Conservation (phyloP, 306 rosid species). For the Fagus sylvatica region DNA sequence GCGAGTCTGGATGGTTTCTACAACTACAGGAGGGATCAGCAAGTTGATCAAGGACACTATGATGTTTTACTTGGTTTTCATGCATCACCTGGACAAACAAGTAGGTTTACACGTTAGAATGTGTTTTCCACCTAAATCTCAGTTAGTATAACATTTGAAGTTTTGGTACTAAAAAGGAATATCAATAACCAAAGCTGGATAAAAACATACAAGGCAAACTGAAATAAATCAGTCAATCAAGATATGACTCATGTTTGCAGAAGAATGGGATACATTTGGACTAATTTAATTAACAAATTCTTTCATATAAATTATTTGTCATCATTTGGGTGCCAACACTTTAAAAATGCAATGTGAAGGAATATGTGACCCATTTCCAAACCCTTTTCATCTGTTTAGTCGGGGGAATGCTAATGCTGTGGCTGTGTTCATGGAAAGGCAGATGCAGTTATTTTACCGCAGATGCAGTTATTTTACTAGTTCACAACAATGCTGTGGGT, state of each 20-base stretch:
- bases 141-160: slow-evolving; percentile 6
- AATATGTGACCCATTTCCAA: neutral
- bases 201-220: neutral
- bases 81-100: slow-evolving; percentile 33
- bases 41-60: slow-evolving; percentile 18
- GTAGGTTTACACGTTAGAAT: slow-evolving; percentile 6
- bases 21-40: neutral
- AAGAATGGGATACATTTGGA: no score
- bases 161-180: slow-evolving; percentile 1
- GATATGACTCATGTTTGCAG: no score
- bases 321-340: neutral
- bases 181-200: neutral
- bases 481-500: neutral
- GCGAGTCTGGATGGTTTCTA: neutral
- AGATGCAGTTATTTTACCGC: no score
- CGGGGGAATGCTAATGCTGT: no score
- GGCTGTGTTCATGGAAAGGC: no score
- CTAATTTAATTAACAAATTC: no score
- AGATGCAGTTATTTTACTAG: no score
- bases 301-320: no score
- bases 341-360: neutral
- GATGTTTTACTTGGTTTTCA: slow-evolving; percentile 10
- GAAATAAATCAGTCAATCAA: no score
- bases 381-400: no score
- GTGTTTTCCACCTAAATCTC: slow-evolving; percentile 25